Evolutionary conservation across 805 yeast genomes (phyloP).

Genomic region (Dipodascopsis uninucleata): DNA sequence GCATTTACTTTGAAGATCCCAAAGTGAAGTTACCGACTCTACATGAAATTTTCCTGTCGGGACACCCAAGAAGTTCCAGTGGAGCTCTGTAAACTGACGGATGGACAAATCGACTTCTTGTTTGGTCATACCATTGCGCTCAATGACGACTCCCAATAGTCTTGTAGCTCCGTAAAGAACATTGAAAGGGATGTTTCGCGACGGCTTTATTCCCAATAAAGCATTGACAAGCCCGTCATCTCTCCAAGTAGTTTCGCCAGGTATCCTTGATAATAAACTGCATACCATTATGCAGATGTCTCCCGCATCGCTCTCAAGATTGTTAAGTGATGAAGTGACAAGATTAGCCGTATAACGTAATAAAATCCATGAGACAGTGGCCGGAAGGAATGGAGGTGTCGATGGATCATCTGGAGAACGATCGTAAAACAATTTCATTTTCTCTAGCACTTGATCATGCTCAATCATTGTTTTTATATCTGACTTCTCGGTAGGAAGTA

Average conservation of each 20-base stretch:
- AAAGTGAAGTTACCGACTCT: slow-evolving; percentile 63
- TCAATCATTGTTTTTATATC: slow-evolving; percentile 24
- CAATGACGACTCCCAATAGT: slow-evolving; percentile 23
- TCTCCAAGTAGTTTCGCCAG: slow-evolving; percentile 40
- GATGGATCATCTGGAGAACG: slow-evolving; percentile 32
- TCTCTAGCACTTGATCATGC: slow-evolving; percentile 30
- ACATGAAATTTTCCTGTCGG: slow-evolving; percentile 58
- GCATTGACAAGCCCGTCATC: slow-evolving; percentile 37
- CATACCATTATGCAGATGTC: slow-evolving; percentile 20
- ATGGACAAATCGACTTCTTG: slow-evolving; percentile 23
- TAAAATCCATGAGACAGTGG: slow-evolving; percentile 45
- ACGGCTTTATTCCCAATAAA: slow-evolving; percentile 28
- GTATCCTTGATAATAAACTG: slow-evolving; percentile 45
- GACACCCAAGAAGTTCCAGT: slow-evolving; percentile 54
- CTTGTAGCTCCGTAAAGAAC: slow-evolving; percentile 26
- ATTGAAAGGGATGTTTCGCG: slow-evolving; percentile 17
- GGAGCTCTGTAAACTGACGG: slow-evolving; percentile 29
- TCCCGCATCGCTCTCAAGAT: slow-evolving; percentile 15
- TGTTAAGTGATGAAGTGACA: slow-evolving; percentile 14
- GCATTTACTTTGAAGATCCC: slow-evolving; percentile 53
- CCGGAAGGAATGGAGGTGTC: slow-evolving; percentile 42
- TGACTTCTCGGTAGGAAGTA: slow-evolving; percentile 51
- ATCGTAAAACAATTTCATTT: slow-evolving; percentile 40
- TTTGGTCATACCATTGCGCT: slow-evolving; percentile 20
- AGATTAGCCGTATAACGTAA: slow-evolving; percentile 30